These are phyloP conservation scores for Gossypium ekmanianum DNA, from an alignment of 345 rosid genomes.

Conservation along the genomic window DNA sequence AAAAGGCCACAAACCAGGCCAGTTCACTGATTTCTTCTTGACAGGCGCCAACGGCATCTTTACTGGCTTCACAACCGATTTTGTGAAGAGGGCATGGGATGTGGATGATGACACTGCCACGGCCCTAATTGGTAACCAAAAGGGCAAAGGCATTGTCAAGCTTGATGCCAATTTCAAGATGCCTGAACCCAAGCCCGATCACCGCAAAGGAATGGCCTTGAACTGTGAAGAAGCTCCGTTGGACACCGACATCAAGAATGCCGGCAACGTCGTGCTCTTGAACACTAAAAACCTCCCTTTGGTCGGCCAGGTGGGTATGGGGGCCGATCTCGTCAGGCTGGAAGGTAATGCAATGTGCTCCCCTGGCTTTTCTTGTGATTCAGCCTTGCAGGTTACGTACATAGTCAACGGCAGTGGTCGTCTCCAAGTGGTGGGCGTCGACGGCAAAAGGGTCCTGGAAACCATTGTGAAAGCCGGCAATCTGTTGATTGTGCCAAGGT, in stretches of 20 bases:
- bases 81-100: constrained; percentile 76
- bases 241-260: constrained; percentile 66
- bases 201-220: constrained; percentile 58
- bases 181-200: constrained; percentile 55
- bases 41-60: constrained; percentile 74
- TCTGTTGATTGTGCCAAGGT: constrained; percentile 84
- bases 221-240: constrained; percentile 86
- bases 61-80: constrained; percentile 74
- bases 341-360: constrained; percentile 88
- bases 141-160: constrained; percentile 60
- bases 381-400: constrained; percentile 78
- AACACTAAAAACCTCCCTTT: constrained; percentile 80
- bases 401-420: constrained; percentile 73
- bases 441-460: constrained; percentile 78
- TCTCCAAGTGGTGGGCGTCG: constrained; percentile 70
- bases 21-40: constrained; percentile 73
- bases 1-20: constrained; percentile 69
- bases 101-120: constrained; percentile 41
- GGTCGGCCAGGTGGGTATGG: constrained; percentile 80
- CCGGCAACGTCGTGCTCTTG: constrained; percentile 82
- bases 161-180: constrained; percentile 43
- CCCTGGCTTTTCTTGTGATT: constrained; percentile 84
- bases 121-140: constrained; percentile 49
- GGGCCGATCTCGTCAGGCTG: constrained; percentile 81
- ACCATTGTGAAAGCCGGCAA: constrained; percentile 60